A percentile compares a stretch with the other conserved stretches of the same genome.
Evolutionary conservation across 192 early-diverging fungal genomes (phyloP).

Genomic region (Borealophlyctis nickersoniae): DNA sequence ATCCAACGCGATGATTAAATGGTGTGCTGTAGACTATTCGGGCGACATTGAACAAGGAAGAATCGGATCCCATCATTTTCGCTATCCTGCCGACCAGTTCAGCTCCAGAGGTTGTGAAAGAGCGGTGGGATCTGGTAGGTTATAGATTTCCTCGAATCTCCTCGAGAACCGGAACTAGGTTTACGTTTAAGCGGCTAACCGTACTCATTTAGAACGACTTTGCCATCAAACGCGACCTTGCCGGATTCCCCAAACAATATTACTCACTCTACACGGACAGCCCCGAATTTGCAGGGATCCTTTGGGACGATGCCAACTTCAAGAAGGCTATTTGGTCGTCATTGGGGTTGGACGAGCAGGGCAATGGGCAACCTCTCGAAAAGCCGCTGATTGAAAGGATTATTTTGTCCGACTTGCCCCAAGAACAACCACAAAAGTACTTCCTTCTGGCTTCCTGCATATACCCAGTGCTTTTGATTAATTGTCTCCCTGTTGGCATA

Average conservation of each 20-base stretch:
- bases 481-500: no score
- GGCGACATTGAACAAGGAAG: slow-evolving; percentile 36
- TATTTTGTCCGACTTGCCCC: slow-evolving; percentile 58
- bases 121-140: slow-evolving; percentile 62
- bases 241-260: slow-evolving; percentile 39
- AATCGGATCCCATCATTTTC: slow-evolving; percentile 60
- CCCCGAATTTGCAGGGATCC: slow-evolving; percentile 47
- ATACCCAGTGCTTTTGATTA: not conserved
- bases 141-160: slow-evolving; percentile 27
- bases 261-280: slow-evolving; percentile 54
- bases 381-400: slow-evolving; percentile 54
- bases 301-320: slow-evolving; percentile 52
- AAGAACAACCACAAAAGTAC: slow-evolving; percentile 54
- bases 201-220: slow-evolving; percentile 36
- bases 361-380: slow-evolving; percentile 29
- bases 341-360: slow-evolving; percentile 31
- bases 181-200: no score
- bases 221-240: slow-evolving; percentile 28
- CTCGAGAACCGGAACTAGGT: not conserved
- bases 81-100: slow-evolving; percentile 58
- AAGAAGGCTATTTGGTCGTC: slow-evolving; percentile 36
- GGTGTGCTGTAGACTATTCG: no score
- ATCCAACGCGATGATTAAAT: no score
- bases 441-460: slow-evolving; percentile 1
- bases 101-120: slow-evolving; percentile 52